These are phyloP conservation scores for Somion occarium DNA, from an alignment of 1,284 basidiomycete species.

Conservation along the genomic window DNA sequence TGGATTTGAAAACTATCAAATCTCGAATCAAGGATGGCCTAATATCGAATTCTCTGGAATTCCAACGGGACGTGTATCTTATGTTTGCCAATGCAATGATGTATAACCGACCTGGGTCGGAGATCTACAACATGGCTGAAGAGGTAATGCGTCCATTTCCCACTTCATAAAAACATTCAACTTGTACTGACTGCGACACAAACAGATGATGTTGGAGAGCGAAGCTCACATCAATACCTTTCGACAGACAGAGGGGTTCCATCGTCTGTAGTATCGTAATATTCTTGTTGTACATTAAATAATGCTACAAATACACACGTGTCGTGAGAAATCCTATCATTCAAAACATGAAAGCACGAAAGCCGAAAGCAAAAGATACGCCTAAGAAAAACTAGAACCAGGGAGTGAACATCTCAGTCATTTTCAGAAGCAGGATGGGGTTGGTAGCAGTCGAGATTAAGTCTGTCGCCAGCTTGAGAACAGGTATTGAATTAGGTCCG, in stretches of 20 bases:
- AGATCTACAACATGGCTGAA: slow-evolving; percentile 85
- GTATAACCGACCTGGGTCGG: slow-evolving; percentile 84
- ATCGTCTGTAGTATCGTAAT: slow-evolving; percentile 21
- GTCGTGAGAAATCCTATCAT: no score
- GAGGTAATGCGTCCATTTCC: slow-evolving; percentile 56
- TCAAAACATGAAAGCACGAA: slow-evolving; percentile 3
- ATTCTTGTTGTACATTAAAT: neutral
- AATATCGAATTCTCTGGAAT: slow-evolving; percentile 79
- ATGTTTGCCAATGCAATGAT: slow-evolving; percentile 97
- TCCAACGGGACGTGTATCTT: slow-evolving; percentile 83
- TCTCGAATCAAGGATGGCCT: slow-evolving; percentile 76
- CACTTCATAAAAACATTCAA: neutral
- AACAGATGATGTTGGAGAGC: slow-evolving; percentile 81
- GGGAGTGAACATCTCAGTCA: slow-evolving; percentile 78
- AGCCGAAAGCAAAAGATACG: neutral
- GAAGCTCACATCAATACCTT: slow-evolving; percentile 75
- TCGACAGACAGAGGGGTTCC: slow-evolving; percentile 69
- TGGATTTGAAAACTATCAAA: slow-evolving; percentile 91
- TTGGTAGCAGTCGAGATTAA: slow-evolving; percentile 78
- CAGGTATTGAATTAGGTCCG: slow-evolving; percentile 44
- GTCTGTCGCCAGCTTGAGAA: slow-evolving; percentile 80
- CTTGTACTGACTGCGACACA: neutral
- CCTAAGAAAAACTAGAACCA: slow-evolving; percentile 64
- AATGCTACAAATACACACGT: no score
- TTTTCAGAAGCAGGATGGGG: slow-evolving; percentile 71